Conservation (phyloP, 2,329 filamentous ascomycete species). For the Thelonectria discophora region DNA sequence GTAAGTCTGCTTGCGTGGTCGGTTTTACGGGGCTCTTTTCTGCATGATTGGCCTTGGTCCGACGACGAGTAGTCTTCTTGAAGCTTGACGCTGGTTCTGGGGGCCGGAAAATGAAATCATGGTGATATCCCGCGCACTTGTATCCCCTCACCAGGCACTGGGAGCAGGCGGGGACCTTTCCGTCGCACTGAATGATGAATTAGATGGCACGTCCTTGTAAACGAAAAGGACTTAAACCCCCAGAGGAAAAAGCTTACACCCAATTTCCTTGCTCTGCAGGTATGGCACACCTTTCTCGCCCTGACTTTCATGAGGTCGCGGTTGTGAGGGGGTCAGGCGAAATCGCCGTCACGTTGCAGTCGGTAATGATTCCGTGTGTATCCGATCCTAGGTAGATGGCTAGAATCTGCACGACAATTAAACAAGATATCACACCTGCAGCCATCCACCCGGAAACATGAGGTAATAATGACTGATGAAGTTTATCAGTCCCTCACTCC, state of each 20-base stretch:
- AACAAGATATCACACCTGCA: not conserved
- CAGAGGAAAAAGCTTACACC: too few relatives aligned
- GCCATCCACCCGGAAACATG: not conserved
- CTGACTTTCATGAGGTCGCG: conserved; percentile 35
- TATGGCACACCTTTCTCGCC: conserved; percentile 37
- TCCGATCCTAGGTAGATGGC: not conserved
- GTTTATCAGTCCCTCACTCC: not conserved
- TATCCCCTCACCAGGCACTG: conserved; percentile 34
- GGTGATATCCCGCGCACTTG: conserved; percentile 38
- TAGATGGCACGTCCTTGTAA: not conserved
- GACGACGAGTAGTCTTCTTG: not conserved
- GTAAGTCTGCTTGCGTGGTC: not conserved
- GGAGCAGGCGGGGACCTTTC: conserved; percentile 37
- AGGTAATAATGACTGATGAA: not conserved
- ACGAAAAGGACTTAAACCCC: too few relatives aligned
- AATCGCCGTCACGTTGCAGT: not conserved
- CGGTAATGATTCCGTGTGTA: too few relatives aligned
- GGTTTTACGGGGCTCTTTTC: not conserved
- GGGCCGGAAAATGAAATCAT: conserved; percentile 38
- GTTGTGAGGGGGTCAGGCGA: not conserved
- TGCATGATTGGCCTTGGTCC: not conserved
- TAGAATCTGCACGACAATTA: not conserved
- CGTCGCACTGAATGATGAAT: conserved; percentile 35
- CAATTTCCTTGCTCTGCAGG: conserved; percentile 39
- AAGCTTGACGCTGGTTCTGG: not conserved